These are phyloP conservation scores for Alternaria gaisen DNA, from an alignment of 2,329 filamentous ascomycete species.

Conservation along the genomic window DNA sequence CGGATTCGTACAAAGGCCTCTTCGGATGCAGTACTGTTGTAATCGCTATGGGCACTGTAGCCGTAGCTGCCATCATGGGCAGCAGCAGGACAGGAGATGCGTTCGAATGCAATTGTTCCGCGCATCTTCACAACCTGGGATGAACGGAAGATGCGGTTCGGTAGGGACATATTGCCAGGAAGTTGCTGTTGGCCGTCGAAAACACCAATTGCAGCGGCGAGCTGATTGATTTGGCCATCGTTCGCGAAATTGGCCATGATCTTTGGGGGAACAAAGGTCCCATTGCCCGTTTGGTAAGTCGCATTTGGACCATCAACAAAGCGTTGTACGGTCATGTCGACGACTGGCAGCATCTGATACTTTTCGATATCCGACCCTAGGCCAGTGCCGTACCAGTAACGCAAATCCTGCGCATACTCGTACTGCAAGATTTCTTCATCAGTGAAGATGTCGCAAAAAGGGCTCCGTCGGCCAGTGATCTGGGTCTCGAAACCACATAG, in stretches of 20 bases:
- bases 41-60: neutral
- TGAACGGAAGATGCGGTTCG: slow-evolving; percentile 62
- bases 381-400: slow-evolving; percentile 73
- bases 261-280: slow-evolving; percentile 61
- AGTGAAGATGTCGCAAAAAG: slow-evolving; percentile 70
- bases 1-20: slow-evolving; percentile 63
- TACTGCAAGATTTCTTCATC: slow-evolving; percentile 69
- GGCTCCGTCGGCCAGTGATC: slow-evolving; percentile 67
- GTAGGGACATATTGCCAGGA: slow-evolving; percentile 57
- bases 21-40: slow-evolving; percentile 24
- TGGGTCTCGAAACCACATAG: slow-evolving; percentile 77
- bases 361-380: slow-evolving; percentile 64
- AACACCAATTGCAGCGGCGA: slow-evolving; percentile 67
- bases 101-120: slow-evolving; percentile 71
- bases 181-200: slow-evolving; percentile 66
- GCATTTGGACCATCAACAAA: slow-evolving; percentile 63
- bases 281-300: slow-evolving; percentile 59
- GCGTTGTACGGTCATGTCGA: slow-evolving; percentile 63
- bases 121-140: slow-evolving; percentile 69
- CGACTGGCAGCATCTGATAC: slow-evolving; percentile 69
- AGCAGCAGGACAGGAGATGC: slow-evolving; percentile 60
- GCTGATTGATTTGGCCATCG: slow-evolving; percentile 71
- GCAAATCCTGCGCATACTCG: slow-evolving; percentile 73
- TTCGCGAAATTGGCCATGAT: slow-evolving; percentile 71
- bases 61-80: slow-evolving; percentile 10